These are phyloP conservation scores for Aspergillus amoenus DNA, from an alignment of 2,329 filamentous ascomycete species.

Conservation along the genomic window DNA sequence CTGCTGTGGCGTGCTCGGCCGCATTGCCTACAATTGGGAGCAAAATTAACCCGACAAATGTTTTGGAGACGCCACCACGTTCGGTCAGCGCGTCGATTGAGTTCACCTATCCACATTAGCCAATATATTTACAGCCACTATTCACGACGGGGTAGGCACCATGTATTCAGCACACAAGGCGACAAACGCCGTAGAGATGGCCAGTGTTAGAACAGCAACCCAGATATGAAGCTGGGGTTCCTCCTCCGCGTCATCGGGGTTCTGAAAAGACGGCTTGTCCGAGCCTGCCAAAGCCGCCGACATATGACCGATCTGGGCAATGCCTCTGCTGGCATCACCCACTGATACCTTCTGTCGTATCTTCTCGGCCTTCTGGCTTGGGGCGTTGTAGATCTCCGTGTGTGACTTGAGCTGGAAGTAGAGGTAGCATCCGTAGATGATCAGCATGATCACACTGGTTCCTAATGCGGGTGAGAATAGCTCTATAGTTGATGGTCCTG, in stretches of 20 bases:
- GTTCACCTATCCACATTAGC: slow-evolving; percentile 37
- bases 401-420: slow-evolving; percentile 92
- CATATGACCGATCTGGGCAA: slow-evolving; percentile 56
- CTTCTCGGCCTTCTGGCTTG: slow-evolving; percentile 74
- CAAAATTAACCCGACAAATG: slow-evolving; percentile 64
- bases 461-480: slow-evolving; percentile 19
- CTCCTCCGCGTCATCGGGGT: slow-evolving; percentile 70
- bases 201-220: slow-evolving; percentile 71
- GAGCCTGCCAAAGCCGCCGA: slow-evolving; percentile 52
- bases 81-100: slow-evolving; percentile 57
- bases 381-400: slow-evolving; percentile 72
- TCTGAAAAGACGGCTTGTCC: slow-evolving; percentile 49
- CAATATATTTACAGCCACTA: background rate
- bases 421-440: slow-evolving; percentile 82
- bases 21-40: slow-evolving; percentile 67
- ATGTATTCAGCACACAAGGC: slow-evolving; percentile 72
- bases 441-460: slow-evolving; percentile 73
- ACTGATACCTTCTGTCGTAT: slow-evolving; percentile 46
- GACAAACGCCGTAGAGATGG: slow-evolving; percentile 72
- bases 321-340: slow-evolving; percentile 50
- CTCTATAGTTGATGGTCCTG: background rate
- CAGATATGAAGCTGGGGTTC: slow-evolving; percentile 70
- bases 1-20: slow-evolving; percentile 65
- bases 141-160: slow-evolving; percentile 30
- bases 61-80: slow-evolving; percentile 52